Conservation (phyloP, 306 rosid species). For the Pterocarpus santalinus region DNA sequence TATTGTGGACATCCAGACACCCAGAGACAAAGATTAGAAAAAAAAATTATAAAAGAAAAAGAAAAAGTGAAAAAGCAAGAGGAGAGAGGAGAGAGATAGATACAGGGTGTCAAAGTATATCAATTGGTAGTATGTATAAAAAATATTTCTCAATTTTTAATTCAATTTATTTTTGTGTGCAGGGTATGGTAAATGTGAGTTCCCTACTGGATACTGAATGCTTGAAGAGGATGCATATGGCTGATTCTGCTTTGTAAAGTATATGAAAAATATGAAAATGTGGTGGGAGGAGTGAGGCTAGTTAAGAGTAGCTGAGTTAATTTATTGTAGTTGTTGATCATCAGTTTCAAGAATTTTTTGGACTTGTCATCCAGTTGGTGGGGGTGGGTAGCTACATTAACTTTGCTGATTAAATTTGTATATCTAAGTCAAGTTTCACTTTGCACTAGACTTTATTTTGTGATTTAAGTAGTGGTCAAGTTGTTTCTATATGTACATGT, state of each 20-base stretch:
- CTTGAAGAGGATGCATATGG: conserved; percentile 38
- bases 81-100: too few relatives aligned
- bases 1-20: too few relatives aligned
- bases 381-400: conserved; percentile 39
- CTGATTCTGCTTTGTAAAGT: conserved; percentile 46
- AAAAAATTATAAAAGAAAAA: too few relatives aligned
- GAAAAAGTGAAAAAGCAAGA: too few relatives aligned
- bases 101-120: too few relatives aligned
- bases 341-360: conserved; percentile 34
- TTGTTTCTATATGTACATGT: not conserved
- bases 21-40: too few relatives aligned
- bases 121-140: too few relatives aligned
- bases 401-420: conserved; percentile 32
- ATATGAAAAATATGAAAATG: not conserved
- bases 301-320: conserved; percentile 1
- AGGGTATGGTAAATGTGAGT: conserved; percentile 87
- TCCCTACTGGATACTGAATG: conserved; percentile 67
- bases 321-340: conserved; percentile 37
- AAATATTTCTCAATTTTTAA: too few relatives aligned
- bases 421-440: conserved; percentile 28
- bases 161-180: conserved; percentile 38
- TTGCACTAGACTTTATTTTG: conserved; percentile 5
- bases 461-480: not conserved
- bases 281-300: not conserved
- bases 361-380: conserved; percentile 31